Evolutionary conservation across 2,329 filamentous ascomycete species (phyloP), one percentile per base, ranked within the genome.

Genomic region (Alternaria brassicae): DNA sequence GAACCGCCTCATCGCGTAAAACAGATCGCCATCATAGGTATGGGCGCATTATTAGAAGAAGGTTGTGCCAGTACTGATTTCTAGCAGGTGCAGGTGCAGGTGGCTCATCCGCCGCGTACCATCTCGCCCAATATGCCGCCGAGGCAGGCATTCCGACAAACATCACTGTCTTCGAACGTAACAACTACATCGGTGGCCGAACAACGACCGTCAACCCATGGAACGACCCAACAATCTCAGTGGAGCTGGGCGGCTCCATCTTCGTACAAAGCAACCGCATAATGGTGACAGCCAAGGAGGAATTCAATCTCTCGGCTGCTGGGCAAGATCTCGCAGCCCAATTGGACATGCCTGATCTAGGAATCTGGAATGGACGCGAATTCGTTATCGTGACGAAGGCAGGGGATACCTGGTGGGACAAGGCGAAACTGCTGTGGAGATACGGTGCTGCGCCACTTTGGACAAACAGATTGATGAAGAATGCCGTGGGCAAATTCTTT

Each of bases 161-260:
- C 66, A 89, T 98, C 69, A 96, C 93, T 21, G 82, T 99, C 27
- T 97, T 94, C 75, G 95, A 99, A 72, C 90, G 89, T 67, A 88
- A 87, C 15, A 77, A 82, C 30, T 91, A 88, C 67, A 84, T 98
- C 41, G 95, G 95, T 28, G 95, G 95, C 8, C 91, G 95, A 25
- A 91, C 91, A 7, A 91, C 93, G 28, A 98, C 93, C 0, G 90
- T 97, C 17, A 82, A 93, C 70, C 89, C 88, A 2, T 94, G 90
- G 74, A 84, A 86, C 63, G 84, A 94, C 68, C 82, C 88, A 2
- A 64, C 80, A 0, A 81, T 88, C 37, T 90, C 90, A 1, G 85
- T 97, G 34, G 95, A 99, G 77, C 83, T 98, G 1, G 95, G 95
- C 15, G 95, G 91, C 10, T 94, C 90, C 61, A 97, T 98, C 69